phyloP scores from a whole-genome alignment of 768 basidiomycete species.

The Leucocoprinus birnbaumii region DNA sequence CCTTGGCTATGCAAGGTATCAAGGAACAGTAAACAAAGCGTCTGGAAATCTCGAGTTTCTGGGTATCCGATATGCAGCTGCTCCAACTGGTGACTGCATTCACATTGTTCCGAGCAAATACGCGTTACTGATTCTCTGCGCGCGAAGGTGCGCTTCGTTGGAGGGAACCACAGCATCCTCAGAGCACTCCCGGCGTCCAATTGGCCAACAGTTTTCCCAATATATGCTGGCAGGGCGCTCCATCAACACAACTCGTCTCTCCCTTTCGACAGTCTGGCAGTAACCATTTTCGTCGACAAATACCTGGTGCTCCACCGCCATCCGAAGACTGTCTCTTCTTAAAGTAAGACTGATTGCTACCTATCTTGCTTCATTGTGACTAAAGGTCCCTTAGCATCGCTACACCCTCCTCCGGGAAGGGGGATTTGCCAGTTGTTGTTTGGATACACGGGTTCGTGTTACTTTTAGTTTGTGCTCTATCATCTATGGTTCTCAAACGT shows the following conservation, averaged over 20 bases:
- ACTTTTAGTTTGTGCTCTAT: too few relatives aligned
- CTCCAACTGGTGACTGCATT: constrained; percentile 36
- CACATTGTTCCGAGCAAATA: not conserved
- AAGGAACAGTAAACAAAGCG: constrained; percentile 31
- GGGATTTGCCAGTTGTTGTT: too few relatives aligned
- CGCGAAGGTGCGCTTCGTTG: constrained; percentile 5
- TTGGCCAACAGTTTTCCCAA: not conserved
- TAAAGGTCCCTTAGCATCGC: too few relatives aligned
- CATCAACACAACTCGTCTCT: not conserved
- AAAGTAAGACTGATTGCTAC: too few relatives aligned
- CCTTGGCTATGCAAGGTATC: constrained; percentile 43
- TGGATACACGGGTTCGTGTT: too few relatives aligned
- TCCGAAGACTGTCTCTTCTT: not conserved
- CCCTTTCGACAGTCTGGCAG: not conserved
- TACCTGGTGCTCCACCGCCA: not conserved
- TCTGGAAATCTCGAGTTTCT: constrained; percentile 34
- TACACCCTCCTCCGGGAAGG: too few relatives aligned
- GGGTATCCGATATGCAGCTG: constrained; percentile 47
- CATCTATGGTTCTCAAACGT: too few relatives aligned
- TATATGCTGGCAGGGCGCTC: not conserved
- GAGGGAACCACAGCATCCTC: constrained; percentile 8
- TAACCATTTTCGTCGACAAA: not conserved
- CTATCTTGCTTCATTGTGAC: too few relatives aligned
- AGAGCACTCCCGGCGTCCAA: not conserved
- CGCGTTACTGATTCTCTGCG: not conserved